phyloP scores from a whole-genome alignment of 1,284 basidiomycete genomes.

The Ceratobasidium papillatum region DNA sequence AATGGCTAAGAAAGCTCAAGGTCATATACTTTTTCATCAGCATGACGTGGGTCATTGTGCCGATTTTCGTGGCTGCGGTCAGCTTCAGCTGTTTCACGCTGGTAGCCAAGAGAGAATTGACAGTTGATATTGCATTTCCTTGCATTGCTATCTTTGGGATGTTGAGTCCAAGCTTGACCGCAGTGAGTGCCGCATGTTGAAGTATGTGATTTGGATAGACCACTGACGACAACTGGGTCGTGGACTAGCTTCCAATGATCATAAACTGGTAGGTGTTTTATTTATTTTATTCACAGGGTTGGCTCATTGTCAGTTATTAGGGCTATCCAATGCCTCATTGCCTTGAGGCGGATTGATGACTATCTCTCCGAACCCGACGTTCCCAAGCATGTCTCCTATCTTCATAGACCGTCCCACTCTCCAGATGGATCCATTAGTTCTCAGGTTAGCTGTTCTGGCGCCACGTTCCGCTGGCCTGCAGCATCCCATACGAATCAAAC shows the following conservation, averaged over 20 bases:
- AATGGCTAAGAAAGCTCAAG: slow-evolving; percentile 20
- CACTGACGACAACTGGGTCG: not conserved
- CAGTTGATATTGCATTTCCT: slow-evolving; percentile 41
- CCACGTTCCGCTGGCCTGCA: not conserved
- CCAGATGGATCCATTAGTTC: too few species aligned
- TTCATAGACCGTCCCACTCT: not conserved
- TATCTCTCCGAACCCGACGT: slow-evolving; percentile 24
- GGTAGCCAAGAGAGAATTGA: slow-evolving; percentile 27
- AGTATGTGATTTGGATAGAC: not conserved
- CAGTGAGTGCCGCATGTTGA: slow-evolving; percentile 13
- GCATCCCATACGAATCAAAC: not conserved
- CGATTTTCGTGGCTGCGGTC: slow-evolving; percentile 34
- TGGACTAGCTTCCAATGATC: slow-evolving; percentile 41
- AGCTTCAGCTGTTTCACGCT: slow-evolving; percentile 37
- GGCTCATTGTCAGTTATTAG: not conserved
- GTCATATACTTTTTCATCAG: not conserved
- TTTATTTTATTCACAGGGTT: not conserved
- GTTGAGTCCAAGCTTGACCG: slow-evolving; percentile 24
- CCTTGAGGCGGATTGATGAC: slow-evolving; percentile 8
- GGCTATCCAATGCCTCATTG: slow-evolving; percentile 10
- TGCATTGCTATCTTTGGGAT: slow-evolving; percentile 33
- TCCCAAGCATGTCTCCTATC: slow-evolving; percentile 1
- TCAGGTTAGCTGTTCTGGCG: not conserved
- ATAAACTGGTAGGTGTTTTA: slow-evolving; percentile 8
- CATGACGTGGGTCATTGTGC: slow-evolving; percentile 35